Evolutionary conservation across 2,329 filamentous ascomycete genomes (phyloP).

Genomic region (Calycina marina): DNA sequence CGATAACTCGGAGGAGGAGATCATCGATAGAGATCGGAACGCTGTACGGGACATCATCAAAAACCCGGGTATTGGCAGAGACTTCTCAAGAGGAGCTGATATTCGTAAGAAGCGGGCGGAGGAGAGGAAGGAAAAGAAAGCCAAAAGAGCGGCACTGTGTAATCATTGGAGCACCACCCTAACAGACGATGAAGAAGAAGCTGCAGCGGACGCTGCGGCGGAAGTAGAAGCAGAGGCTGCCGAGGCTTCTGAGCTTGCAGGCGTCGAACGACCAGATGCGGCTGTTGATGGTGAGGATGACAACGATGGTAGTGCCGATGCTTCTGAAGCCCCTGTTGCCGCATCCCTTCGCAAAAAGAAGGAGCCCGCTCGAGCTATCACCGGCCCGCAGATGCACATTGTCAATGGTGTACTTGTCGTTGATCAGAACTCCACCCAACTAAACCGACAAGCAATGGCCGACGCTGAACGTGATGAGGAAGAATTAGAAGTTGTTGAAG

Average conservation of each 20-base stretch:
- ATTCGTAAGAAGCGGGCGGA: constrained; percentile 52
- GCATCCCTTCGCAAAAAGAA: not conserved
- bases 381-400: constrained; percentile 14
- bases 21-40: constrained; percentile 50
- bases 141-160: constrained; percentile 12
- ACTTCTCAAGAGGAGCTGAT: constrained; percentile 59
- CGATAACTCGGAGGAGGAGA: constrained; percentile 38
- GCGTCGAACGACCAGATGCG: constrained; percentile 4
- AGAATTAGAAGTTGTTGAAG: constrained; percentile 51
- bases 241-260: constrained; percentile 2
- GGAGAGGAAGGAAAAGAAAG: constrained; percentile 22
- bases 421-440: constrained; percentile 50
- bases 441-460: constrained; percentile 54
- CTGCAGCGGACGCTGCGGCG: constrained; percentile 12
- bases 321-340: not conserved
- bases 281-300: constrained; percentile 1
- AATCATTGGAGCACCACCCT: constrained; percentile 9
- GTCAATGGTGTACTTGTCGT: constrained; percentile 50
- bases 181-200: constrained; percentile 16
- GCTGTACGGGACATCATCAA: constrained; percentile 61
- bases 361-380: too few species aligned
- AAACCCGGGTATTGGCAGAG: constrained; percentile 57
- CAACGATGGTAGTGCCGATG: too few species aligned
- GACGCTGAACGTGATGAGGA: constrained; percentile 34
- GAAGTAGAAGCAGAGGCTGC: not conserved